Evolutionary conservation across 495 filamentous ascomycete genomes (phyloP).

Genomic region (Durotheca rogersii): DNA sequence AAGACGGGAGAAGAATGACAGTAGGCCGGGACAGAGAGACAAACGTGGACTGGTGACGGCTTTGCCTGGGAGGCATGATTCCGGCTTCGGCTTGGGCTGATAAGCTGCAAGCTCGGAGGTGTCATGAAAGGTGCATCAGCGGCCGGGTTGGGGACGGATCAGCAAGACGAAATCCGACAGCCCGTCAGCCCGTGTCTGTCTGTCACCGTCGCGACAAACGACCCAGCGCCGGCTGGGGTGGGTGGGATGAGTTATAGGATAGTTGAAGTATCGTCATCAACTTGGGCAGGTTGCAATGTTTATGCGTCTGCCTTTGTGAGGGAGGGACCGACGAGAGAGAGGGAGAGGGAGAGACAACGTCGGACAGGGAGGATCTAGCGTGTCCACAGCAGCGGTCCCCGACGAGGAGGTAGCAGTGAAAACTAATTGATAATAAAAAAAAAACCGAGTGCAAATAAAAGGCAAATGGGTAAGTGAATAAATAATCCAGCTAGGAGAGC

Average conservation of each 20-base stretch:
- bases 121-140: constrained; percentile 27
- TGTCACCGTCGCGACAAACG: constrained; percentile 29
- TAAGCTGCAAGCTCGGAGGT: constrained; percentile 24
- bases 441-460: not conserved
- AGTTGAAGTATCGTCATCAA: constrained; percentile 27
- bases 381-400: not conserved
- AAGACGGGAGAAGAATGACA: not conserved
- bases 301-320: constrained; percentile 4
- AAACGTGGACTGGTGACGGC: constrained; percentile 30
- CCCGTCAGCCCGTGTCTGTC: constrained; percentile 23
- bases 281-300: constrained; percentile 11
- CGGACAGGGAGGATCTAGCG: constrained; percentile 4
- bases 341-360: constrained; percentile 27
- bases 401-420: not conserved
- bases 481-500: constrained; percentile 21
- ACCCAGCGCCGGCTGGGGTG: constrained; percentile 24
- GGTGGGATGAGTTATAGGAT: constrained; percentile 8
- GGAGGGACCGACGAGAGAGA: too few relatives aligned
- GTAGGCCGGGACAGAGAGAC: constrained; percentile 5
- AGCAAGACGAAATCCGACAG: constrained; percentile 13
- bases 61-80: constrained; percentile 32
- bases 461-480: constrained; percentile 7
- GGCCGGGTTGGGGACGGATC: constrained; percentile 8
- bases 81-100: constrained; percentile 12
- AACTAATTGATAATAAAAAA: not conserved